Percentiles rank a stretch among this genome's conserved stretches.
phyloP scores from a whole-genome alignment of 768 basidiomycete genomes.

The Cytidiella melzeri region DNA sequence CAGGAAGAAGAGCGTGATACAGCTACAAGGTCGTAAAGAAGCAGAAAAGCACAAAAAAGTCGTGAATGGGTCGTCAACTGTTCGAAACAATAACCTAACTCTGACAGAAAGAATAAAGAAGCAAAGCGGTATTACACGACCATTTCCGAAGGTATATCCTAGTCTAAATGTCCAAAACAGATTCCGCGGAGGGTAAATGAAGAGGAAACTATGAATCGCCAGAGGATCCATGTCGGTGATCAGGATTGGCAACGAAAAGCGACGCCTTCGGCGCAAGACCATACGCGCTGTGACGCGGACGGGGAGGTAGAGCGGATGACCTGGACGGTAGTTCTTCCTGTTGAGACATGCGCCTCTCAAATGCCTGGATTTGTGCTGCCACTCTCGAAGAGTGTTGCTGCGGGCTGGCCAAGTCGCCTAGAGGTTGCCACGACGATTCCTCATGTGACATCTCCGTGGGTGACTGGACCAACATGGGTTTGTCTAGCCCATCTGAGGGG shows the following conservation, averaged over 20 bases:
- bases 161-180: background rate
- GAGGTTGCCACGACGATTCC: conserved; percentile 1
- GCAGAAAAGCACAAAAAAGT: background rate
- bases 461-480: conserved; percentile 3
- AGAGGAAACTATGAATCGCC: conserved; percentile 14
- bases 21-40: conserved; percentile 3
- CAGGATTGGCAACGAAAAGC: conserved; percentile 74
- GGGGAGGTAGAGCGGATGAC: conserved; percentile 29
- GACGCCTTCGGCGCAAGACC: conserved; percentile 58
- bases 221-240: conserved; percentile 24
- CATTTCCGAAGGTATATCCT: background rate
- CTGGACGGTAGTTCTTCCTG: conserved; percentile 29
- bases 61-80: conserved; percentile 4
- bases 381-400: conserved; percentile 27
- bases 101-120: background rate
- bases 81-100: background rate
- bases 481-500: background rate
- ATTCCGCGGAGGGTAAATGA: background rate
- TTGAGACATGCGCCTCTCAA: conserved; percentile 54
- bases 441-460: conserved; percentile 7
- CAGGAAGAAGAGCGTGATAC: background rate
- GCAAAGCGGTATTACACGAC: background rate
- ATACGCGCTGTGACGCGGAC: conserved; percentile 37
- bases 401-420: background rate
- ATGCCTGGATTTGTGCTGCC: conserved; percentile 47